These are phyloP conservation scores for Amoebophrya sp. DNA, from an alignment of 169 alveolate species.

Conservation along the genomic window DNA sequence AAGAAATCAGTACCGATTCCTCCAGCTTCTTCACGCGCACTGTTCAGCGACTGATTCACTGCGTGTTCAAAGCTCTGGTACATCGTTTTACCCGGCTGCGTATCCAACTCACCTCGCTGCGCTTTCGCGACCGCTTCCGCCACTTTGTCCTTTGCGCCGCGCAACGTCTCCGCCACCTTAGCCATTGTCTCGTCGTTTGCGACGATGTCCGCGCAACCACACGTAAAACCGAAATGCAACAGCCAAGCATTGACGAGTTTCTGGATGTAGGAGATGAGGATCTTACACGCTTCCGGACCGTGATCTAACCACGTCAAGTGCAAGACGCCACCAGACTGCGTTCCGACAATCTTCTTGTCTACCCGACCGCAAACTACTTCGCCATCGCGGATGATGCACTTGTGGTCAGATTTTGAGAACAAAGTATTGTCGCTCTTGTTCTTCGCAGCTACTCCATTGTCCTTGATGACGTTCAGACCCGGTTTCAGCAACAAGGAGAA, in stretches of 20 bases:
- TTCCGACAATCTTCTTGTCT: slow-evolving; percentile 94
- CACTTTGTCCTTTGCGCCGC: slow-evolving; percentile 57
- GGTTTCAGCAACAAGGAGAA: slow-evolving; percentile 80
- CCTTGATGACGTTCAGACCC: slow-evolving; percentile 35
- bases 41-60: slow-evolving; percentile 89
- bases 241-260: slow-evolving; percentile 96
- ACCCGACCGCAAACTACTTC: slow-evolving; percentile 90
- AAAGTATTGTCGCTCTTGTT: neutral
- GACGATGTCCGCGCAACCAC: slow-evolving; percentile 96
- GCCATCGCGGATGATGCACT: slow-evolving; percentile 79
- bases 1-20: slow-evolving; percentile 40
- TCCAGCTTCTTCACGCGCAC: slow-evolving; percentile 88
- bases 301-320: slow-evolving; percentile 96
- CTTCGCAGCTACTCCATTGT: neutral
- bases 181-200: slow-evolving; percentile 84
- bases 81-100: slow-evolving; percentile 97
- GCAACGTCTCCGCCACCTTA: slow-evolving; percentile 76
- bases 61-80: slow-evolving; percentile 95
- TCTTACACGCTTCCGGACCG: slow-evolving; percentile 93
- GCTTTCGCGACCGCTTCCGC: slow-evolving; percentile 68
- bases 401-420: neutral
- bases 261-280: slow-evolving; percentile 84
- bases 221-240: slow-evolving; percentile 92
- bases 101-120: slow-evolving; percentile 89
- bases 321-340: slow-evolving; percentile 93